Conservation (phyloP, 2,329 filamentous ascomycete species). For the Colletotrichum godetiae region DNA sequence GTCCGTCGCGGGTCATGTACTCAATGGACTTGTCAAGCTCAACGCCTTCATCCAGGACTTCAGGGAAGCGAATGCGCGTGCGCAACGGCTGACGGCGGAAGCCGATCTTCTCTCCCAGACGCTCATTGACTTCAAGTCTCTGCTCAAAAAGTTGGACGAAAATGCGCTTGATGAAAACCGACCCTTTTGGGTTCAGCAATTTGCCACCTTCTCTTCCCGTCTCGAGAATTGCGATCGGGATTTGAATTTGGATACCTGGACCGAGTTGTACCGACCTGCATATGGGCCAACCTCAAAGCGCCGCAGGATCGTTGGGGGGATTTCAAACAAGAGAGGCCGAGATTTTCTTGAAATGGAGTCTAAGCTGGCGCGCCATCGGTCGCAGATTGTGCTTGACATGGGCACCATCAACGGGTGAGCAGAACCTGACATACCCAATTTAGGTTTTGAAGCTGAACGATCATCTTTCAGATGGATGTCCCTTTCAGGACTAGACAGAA, state of each 20-base stretch:
- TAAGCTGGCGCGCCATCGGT: background rate
- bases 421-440: too few relatives aligned
- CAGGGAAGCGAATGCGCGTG: background rate
- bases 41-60: background rate
- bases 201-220: background rate
- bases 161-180: accelerated
- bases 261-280: background rate
- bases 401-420: background rate
- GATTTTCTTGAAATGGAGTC: background rate
- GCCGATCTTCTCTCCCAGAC: background rate
- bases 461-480: too few relatives aligned
- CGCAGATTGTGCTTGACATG: background rate
- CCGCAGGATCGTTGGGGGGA: background rate
- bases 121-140: background rate
- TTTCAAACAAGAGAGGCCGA: background rate
- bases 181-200: accelerated
- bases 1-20: background rate
- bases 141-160: background rate
- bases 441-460: too few relatives aligned
- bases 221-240: background rate
- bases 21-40: background rate
- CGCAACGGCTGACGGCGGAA: background rate
- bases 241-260: background rate
- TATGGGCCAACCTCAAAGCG: background rate
- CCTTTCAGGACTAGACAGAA: too few relatives aligned